Evolutionary conservation across 768 basidiomycete genomes (phyloP).

Genomic region (Trametopsis cervina): DNA sequence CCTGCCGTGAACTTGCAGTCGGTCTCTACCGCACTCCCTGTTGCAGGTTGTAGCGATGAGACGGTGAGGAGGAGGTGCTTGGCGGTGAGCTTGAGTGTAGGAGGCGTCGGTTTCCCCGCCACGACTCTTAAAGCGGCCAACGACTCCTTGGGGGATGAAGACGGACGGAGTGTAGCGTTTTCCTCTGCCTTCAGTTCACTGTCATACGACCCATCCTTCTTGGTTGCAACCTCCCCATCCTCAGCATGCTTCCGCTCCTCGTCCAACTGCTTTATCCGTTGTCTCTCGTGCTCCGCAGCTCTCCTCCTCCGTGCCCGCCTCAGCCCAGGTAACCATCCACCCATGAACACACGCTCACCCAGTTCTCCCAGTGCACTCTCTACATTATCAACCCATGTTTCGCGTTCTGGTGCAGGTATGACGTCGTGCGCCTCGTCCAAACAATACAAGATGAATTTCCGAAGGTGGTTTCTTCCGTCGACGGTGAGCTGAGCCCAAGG

Average conservation of each 20-base stretch:
- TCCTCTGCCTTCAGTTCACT: constrained; percentile 12
- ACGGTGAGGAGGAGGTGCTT: constrained; percentile 50
- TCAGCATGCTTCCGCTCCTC: constrained; percentile 15
- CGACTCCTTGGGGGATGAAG: neutral
- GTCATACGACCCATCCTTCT: constrained; percentile 6
- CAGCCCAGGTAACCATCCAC: constrained; percentile 42
- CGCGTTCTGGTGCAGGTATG: constrained; percentile 15
- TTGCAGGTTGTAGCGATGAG: constrained; percentile 25
- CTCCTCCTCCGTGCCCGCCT: constrained; percentile 25
- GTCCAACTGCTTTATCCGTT: constrained; percentile 21
- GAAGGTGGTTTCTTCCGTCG: constrained; percentile 22
- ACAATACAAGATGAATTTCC: constrained; percentile 18
- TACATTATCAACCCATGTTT: constrained; percentile 38
- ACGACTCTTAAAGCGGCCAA: constrained; percentile 22
- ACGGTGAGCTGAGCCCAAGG: constrained; percentile 17
- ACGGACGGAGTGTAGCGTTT: neutral
- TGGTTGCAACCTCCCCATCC: constrained; percentile 15
- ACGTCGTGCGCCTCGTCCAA: constrained; percentile 16
- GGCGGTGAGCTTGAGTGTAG: constrained; percentile 24
- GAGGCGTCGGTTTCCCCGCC: constrained; percentile 22
- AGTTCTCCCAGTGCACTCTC: constrained; percentile 44
- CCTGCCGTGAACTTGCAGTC: constrained; percentile 41
- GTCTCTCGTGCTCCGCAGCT: constrained; percentile 11
- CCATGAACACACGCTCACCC: constrained; percentile 30
- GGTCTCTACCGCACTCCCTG: constrained; percentile 32